phyloP scores from a whole-genome alignment of 768 basidiomycete genomes.

The Hebeloma cylindrosporum region DNA sequence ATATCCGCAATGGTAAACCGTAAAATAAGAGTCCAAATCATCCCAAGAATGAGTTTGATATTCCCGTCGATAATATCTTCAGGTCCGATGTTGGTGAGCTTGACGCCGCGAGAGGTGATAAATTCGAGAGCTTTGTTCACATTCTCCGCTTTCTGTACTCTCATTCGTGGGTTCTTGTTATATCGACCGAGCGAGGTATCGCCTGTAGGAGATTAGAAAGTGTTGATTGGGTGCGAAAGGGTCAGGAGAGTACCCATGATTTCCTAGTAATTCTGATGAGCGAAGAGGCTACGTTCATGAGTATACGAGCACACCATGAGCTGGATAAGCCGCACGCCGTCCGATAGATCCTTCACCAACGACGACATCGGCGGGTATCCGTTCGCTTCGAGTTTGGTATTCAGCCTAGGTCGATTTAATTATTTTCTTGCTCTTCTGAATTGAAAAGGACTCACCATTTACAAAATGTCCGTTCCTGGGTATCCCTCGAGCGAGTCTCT shows the following conservation, averaged over 20 bases:
- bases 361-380: slow-evolving; percentile 88
- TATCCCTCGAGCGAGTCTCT: slow-evolving; percentile 60
- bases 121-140: slow-evolving; percentile 96
- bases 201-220: slow-evolving; percentile 42
- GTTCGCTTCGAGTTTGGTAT: slow-evolving; percentile 87
- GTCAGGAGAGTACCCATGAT: slow-evolving; percentile 73
- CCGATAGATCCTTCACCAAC: slow-evolving; percentile 86
- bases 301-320: slow-evolving; percentile 61
- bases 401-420: slow-evolving; percentile 62
- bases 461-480: slow-evolving; percentile 84
- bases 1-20: slow-evolving; percentile 99
- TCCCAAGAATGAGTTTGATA: slow-evolving; percentile 94
- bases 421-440: slow-evolving; percentile 2
- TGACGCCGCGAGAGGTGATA: slow-evolving; percentile 90
- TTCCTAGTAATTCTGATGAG: slow-evolving; percentile 54
- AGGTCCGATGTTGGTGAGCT: slow-evolving; percentile 96
- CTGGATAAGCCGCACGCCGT: slow-evolving; percentile 94
- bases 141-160: slow-evolving; percentile 98
- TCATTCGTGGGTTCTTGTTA: slow-evolving; percentile 85
- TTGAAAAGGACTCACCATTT: slow-evolving; percentile 62
- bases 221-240: neutral
- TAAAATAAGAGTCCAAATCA: slow-evolving; percentile 98
- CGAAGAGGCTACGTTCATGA: neutral
- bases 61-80: slow-evolving; percentile 99
- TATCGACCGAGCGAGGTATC: slow-evolving; percentile 94